Percentiles rank a stretch among this genome's conserved stretches.
These are phyloP conservation scores for Jackrogersella multiformis DNA, from an alignment of 495 filamentous ascomycete genomes.

Conservation along the genomic window DNA sequence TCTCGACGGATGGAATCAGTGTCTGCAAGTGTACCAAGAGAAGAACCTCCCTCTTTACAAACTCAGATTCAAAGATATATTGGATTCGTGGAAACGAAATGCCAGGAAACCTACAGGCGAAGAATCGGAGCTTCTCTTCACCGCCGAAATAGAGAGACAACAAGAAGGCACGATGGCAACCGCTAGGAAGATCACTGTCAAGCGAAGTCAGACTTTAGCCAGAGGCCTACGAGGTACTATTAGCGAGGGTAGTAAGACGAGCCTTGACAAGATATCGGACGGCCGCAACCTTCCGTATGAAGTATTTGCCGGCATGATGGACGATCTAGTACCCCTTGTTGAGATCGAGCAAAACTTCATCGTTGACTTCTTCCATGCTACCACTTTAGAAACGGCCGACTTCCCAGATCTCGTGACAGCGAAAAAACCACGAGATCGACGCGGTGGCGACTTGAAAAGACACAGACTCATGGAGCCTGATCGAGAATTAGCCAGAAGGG, in stretches of 20 bases:
- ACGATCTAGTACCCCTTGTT: conserved; percentile 80
- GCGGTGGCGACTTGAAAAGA: conserved; percentile 71
- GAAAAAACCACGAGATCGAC: conserved; percentile 71
- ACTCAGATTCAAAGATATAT: conserved; percentile 81
- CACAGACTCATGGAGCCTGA: conserved; percentile 85
- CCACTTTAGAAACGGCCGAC: conserved; percentile 76
- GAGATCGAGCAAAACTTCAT: conserved; percentile 95
- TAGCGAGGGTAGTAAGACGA: conserved; percentile 66
- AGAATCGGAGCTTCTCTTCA: conserved; percentile 89
- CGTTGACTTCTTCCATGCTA: conserved; percentile 90
- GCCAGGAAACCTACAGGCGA: conserved; percentile 81
- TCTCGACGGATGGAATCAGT: conserved; percentile 76
- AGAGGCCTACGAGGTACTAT: conserved; percentile 77
- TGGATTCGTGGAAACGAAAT: conserved; percentile 82
- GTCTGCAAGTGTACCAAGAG: conserved; percentile 81
- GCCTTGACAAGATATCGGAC: conserved; percentile 69
- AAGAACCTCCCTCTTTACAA: conserved; percentile 79
- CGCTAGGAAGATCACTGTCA: conserved; percentile 90
- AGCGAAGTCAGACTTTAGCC: conserved; percentile 80
- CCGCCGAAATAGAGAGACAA: conserved; percentile 84
- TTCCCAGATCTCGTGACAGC: conserved; percentile 80
- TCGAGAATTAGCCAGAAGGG: conserved; percentile 78
- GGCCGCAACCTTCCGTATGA: conserved; percentile 79
- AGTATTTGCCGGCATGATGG: conserved; percentile 80
- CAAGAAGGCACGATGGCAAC: conserved; percentile 75